Base-by-base conservation (phyloP, 257 asterid species). In the Thymus mandschuricus region DNA sequence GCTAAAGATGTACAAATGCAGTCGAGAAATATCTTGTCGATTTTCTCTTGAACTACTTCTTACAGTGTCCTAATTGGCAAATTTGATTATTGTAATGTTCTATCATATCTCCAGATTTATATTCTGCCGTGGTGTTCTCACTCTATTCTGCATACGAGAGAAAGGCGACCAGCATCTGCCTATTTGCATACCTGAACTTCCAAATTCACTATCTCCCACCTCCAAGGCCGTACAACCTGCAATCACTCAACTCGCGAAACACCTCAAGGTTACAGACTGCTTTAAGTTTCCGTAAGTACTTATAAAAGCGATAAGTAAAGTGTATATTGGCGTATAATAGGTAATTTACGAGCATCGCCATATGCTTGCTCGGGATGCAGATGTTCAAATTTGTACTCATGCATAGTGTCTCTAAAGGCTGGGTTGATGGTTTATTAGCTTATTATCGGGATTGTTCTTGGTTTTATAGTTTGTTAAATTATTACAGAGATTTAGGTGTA, bases 111-210 rank as follows among this genome's bases (percentile, higher is more conserved):
- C 78, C 95, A 94, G 99, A 89, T 94, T 87, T 66, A 89, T 91
- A 67, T 94, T 94, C 89, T 87, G 99, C 81, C 89, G 97, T 10
- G 90, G 96, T 59, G 97, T 80, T 74, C 89, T 94, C 45, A 41
- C 93, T 40, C 83, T 83, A 61, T 89, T 89, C 76, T 64, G 85
- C 82, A 34, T 78, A 40, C 81, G 83, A 38, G 93, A 84, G 64
- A 76, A 78, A 11, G 81, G 76, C 8, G 83, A 86, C 50, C 82
- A 81, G 27, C 81, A 72, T 82, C 51, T 88, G 52, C 99, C 99
- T 11, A 76, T 83, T 72, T 94, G 99, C 81, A 61, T 87, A 64
- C 99, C 99, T 5, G 92, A 91, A 67, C 87, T 94, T 75, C 99
- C 99, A 31, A 63, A 73, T 51, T 75, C 89, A 29, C 72, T 94